Conservation (phyloP, 1,284 basidiomycete genomes). For the Coniferiporia weirii region DNA sequence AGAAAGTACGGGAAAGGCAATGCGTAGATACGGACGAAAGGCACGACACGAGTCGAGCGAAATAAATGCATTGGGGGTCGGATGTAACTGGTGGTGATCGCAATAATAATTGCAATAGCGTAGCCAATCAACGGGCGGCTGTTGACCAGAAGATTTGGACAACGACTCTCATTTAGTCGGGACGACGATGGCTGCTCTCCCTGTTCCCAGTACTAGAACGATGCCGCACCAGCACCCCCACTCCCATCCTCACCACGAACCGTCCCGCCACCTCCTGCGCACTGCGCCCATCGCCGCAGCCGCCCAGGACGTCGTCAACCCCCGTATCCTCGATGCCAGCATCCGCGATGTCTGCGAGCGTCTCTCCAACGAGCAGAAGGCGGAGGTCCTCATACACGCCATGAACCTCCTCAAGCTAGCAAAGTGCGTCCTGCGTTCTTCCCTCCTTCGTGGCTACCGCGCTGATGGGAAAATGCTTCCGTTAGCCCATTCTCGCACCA, state of each 20-base stretch:
- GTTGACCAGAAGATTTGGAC: background rate
- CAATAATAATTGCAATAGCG: too few relatives aligned
- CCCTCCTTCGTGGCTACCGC: slow-evolving; percentile 22
- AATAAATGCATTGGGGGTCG: too few relatives aligned
- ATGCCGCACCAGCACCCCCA: slow-evolving; percentile 14
- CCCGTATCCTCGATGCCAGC: slow-evolving; percentile 65
- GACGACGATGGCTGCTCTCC: background rate
- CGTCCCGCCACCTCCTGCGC: slow-evolving; percentile 13
- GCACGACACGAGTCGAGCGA: too few relatives aligned
- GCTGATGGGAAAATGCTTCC: slow-evolving; percentile 9
- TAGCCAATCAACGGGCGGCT: background rate
- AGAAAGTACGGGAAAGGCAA: too few relatives aligned
- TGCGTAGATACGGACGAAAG: too few relatives aligned
- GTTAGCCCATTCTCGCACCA: slow-evolving; percentile 44
- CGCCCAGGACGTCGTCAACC: slow-evolving; percentile 54
- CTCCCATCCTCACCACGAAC: slow-evolving; percentile 18
- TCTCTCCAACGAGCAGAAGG: slow-evolving; percentile 59
- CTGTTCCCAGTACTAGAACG: background rate
- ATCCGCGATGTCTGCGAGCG: slow-evolving; percentile 56
- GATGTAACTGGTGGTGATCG: too few relatives aligned
- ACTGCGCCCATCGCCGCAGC: slow-evolving; percentile 1
- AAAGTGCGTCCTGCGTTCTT: slow-evolving; percentile 28
- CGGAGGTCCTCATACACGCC: slow-evolving; percentile 58
- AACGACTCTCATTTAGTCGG: background rate
- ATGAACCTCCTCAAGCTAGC: slow-evolving; percentile 46